Evolutionary conservation across 306 rosid species (phyloP).

Genomic region (Prunus campanulata): DNA sequence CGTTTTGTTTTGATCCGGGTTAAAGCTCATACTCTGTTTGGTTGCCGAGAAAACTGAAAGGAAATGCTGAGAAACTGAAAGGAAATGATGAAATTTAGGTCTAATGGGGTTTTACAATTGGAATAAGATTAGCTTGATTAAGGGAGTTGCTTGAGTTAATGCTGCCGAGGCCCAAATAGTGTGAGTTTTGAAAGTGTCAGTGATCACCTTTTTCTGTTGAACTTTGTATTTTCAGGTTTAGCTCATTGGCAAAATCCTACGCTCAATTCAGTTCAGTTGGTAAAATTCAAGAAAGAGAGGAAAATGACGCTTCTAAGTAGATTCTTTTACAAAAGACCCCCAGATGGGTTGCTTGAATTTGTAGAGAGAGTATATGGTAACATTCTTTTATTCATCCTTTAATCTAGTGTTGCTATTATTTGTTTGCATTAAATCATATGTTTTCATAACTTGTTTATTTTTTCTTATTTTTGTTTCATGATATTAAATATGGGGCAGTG

Average conservation of each 20-base stretch:
- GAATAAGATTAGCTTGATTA: neutral
- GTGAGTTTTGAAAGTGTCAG: neutral
- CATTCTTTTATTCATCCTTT: neutral
- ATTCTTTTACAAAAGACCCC: slow-evolving; percentile 92
- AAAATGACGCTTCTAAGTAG: slow-evolving; percentile 89
- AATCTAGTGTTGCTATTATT: slow-evolving; percentile 6
- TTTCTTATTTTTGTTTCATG: neutral
- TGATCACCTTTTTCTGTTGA: neutral
- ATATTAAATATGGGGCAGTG: slow-evolving; percentile 45
- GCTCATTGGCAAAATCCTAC: slow-evolving; percentile 12
- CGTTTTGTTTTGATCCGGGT: neutral
- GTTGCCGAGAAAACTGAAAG: neutral
- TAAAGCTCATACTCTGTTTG: neutral
- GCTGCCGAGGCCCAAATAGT: too few relatives aligned
- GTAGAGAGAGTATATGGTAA: slow-evolving; percentile 85
- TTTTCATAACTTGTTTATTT: neutral
- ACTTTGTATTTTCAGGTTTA: slow-evolving; percentile 19
- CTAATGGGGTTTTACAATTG: neutral
- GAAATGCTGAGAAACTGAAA: neutral
- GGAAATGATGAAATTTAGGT: neutral
- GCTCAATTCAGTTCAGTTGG: slow-evolving; percentile 7
- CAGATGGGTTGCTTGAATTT: slow-evolving; percentile 94
- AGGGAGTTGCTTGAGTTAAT: neutral
- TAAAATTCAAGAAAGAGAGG: neutral
- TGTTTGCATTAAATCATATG: neutral